Base-by-base conservation (phyloP, 257 asterid genomes). In the Solanum ossicruentum region DNA sequence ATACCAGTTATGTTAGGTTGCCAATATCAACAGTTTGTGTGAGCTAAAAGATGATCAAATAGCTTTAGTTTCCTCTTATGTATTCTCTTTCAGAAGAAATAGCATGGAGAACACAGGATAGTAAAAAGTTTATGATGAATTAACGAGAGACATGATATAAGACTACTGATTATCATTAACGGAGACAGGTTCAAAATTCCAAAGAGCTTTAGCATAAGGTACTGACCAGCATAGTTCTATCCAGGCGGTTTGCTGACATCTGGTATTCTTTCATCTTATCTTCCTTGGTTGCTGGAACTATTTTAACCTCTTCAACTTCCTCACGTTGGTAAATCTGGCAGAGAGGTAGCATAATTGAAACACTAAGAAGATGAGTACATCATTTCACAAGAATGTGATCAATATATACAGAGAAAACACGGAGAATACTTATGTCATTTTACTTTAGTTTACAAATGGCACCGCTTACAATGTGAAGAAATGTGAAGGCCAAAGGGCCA, bases 271-370 rank as follows among this genome's bases (percentile, higher is more conserved):
- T 93, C 89, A 90, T 88, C 88, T 67, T 86, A 85, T 78, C 93
- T 85, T 93, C 95, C 77, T 90, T 93, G 10, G 91, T 88, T 88
- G 92, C 92, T 63, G 92, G 63, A 78, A 90, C 95, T 80, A 91
- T 94, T 91, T 93, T 93, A 83, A 93, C 95, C 93, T 91, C 94
- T 89, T 92, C 98, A 52, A 81, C 93, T 88, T 96, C 99, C 91
- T 89, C 88, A 60, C 97, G 96, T 87, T 93, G 90, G 93, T 96
- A 96, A 77, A 93, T 89, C 99, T 96, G 93, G 77, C 79, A 17
- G 83, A n/a, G 78, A n/a, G 32, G 69, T 20, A n/a, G 45, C 73
- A 84, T 12, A 69, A 56, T 67, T 36, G 12, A 23, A 71, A 70
- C 26, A 20, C 65, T 51, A 78, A 52, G 45, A n/a, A 52, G 3